Base-by-base conservation (phyloP, 805 yeast genomes). In the Allodekkera sacchari region DNA sequence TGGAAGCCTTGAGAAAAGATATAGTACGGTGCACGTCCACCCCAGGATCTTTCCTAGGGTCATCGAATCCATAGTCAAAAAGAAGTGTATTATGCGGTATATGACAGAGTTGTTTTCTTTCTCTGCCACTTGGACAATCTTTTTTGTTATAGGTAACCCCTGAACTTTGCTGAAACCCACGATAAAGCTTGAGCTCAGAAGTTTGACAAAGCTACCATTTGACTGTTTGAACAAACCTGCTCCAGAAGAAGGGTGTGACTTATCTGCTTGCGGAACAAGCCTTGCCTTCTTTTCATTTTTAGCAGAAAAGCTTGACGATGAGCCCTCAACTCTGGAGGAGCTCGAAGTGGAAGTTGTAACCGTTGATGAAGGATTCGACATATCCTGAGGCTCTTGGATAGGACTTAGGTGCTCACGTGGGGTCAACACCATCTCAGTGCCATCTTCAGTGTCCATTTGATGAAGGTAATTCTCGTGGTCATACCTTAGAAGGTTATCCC, bases 21-120 rank as follows among this genome's bases (percentile, higher is more conserved):
- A 72, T 1, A 71, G 61, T 5, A 47, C 33, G 1, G 77, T 66
- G 37, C 76, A 71, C 3, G 58, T 43, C 77, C 77, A 72, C 0
- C 77, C 76, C 13, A 71, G 37, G 3, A 51, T 18, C 17, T 41
- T 44, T 1, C 62, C 63, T 8, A 48, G 8, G 12, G 41, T 38
- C 19, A 35, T 30, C 3, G 27, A 25, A 25, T 42, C 37, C 25
- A 50, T 28, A 1, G 48, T 32, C 2, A 34, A 10, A 6, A 50
- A 17, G 22, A 39, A 34, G 19, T 25, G 36, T 1, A 50, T 28
- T 6, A 50, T 31, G 29, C 27, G 38, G 22, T 39, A 36, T n/a
- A 47, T 28, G 12, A 45, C 40, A 13, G 53, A 49, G 28, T 47
- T 48, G 32, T 50, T 48, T 18, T 26, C 26, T 17, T 25, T 36